Conservation (phyloP, 306 rosid species). For the Calophaca sinica region DNA sequence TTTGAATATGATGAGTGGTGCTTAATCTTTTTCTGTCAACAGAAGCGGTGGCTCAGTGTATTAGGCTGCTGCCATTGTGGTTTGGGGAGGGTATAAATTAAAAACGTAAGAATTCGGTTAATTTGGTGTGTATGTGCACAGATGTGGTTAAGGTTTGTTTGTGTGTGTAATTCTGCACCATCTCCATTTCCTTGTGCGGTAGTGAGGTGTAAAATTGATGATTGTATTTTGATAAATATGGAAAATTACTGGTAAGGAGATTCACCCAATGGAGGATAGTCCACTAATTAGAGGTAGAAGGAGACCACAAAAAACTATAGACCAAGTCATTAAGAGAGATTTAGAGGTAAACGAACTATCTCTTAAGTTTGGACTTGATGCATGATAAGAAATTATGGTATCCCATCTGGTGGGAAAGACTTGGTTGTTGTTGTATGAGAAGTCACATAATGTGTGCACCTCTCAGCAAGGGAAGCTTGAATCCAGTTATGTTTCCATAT, state of each 20-base stretch:
- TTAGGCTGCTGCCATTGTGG: background rate
- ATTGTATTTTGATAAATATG: background rate
- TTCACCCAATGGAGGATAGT: background rate
- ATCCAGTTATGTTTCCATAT: background rate
- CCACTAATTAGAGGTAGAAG: background rate
- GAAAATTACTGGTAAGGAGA: background rate
- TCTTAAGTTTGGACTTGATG: background rate
- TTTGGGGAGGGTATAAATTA: background rate
- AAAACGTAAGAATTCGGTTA: background rate
- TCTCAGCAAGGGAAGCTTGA: background rate
- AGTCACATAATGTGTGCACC: background rate
- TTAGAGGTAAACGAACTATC: background rate
- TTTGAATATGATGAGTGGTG: too few species aligned
- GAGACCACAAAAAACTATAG: too few species aligned
- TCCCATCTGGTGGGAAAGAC: background rate
- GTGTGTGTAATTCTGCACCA: background rate
- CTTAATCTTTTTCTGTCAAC: too few species aligned
- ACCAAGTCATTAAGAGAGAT: background rate
- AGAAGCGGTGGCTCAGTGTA: background rate
- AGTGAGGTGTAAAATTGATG: conserved; percentile 14
- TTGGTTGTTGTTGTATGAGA: background rate
- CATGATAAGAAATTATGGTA: background rate
- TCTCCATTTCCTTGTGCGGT: conserved; percentile 8
- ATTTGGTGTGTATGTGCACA: too few species aligned
- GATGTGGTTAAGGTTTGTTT: background rate